A percentile compares a stretch with the other conserved stretches of the same genome.
Evolutionary conservation across 2,329 filamentous ascomycete genomes (phyloP).

Genomic region (Diplodia corticola): DNA sequence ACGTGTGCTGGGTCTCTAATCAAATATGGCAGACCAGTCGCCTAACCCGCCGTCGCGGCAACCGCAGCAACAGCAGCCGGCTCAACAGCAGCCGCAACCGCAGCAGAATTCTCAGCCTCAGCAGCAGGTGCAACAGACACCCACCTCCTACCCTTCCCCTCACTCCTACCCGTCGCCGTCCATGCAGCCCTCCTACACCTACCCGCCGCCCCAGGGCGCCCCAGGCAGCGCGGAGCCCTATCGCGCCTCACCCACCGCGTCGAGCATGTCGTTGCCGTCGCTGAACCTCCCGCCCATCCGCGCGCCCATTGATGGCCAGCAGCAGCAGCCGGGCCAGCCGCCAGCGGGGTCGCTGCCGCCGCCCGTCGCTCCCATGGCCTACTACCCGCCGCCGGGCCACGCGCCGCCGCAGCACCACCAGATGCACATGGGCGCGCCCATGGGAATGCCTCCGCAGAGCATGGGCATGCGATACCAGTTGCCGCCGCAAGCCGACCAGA

Average conservation of each 20-base stretch:
- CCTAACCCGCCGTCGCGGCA: constrained; percentile 21
- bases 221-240: constrained; percentile 44
- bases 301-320: constrained; percentile 46
- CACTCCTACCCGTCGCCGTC: constrained; percentile 54
- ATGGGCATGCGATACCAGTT: constrained; percentile 57
- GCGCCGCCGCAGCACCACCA: constrained; percentile 29
- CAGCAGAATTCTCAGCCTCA: constrained; percentile 20
- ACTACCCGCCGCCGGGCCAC: constrained; percentile 51
- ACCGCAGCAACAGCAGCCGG: constrained; percentile 18
- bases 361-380: constrained; percentile 54
- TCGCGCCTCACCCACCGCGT: constrained; percentile 48
- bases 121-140: constrained; percentile 28
- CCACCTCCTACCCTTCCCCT: constrained; percentile 47
- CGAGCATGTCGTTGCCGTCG: constrained; percentile 46
- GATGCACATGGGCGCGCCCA: constrained; percentile 37
- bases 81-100: constrained; percentile 22
- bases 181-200: constrained; percentile 51
- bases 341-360: constrained; percentile 52
- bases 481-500: constrained; percentile 52
- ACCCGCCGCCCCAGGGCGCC: constrained; percentile 45
- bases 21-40: constrained; percentile 24
- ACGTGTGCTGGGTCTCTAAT: constrained; percentile 23
- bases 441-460: constrained; percentile 48
- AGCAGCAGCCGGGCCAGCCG: constrained; percentile 34
- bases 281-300: constrained; percentile 55